Base-by-base conservation (phyloP, 2,329 filamentous ascomycete genomes). In the Cladosporium sp. region DNA sequence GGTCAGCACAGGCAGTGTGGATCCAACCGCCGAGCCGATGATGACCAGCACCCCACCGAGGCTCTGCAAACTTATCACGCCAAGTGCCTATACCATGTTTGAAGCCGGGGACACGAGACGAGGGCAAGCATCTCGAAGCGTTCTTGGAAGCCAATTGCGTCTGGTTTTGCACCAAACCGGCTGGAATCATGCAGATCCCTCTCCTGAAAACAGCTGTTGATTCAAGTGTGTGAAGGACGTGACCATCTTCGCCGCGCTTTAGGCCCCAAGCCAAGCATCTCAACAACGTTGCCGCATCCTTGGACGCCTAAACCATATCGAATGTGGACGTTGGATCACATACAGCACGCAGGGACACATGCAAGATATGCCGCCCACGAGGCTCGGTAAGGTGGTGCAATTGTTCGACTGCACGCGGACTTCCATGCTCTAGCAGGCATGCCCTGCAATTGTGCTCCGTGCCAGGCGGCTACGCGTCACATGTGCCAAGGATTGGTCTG, bases 41-140 rank as follows among this genome's bases (percentile, higher is more conserved):
- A 36, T 49, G 52, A 37, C 52, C 19, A 56, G 28, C 4, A 30
- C 52, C 40, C 52, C 52, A 56, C 52, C 25, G 28, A 37, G 43
- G 17, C 39, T 45, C 51, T 55, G 54, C 54, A 56, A 25, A 36
- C 14, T 39, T 49, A 56, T 56, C 54, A 49, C 54, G 54, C 54
- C 54, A 56, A 49, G 54, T 56, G 34, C 20, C 30, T 49, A 38
- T 39, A 56, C 54, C 54, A 49, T 49, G 54, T 28, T 30, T 17
- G 15, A 15, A 15, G 22, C 54, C 34, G 19, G 54, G 54, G 42
- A 17, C n/a, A 28, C 37, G 34, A 56, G 42, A 49, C 54, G 30
- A 19, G 39, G 34, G 34, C 54, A 56, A n/a, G 54, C 54, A 28
- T 39, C 30, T 56, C 42, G 42, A 39, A 49, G 42, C 20, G 20